phyloP scores from a whole-genome alignment of 2,329 filamentous ascomycete genomes.

The Ceratocystis eucalypticola region DNA sequence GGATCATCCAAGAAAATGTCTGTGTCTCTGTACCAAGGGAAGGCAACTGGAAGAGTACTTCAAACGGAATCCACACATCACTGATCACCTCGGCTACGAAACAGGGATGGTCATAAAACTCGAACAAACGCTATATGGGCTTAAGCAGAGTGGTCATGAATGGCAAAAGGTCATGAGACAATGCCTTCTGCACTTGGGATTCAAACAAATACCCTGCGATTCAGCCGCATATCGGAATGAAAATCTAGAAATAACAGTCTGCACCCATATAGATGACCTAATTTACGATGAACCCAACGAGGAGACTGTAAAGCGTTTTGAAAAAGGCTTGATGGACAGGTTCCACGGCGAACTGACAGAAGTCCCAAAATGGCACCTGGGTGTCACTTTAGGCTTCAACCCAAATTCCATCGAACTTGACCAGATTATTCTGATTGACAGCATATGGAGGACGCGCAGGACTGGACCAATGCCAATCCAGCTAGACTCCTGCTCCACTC shows the following conservation, averaged over 20 bases:
- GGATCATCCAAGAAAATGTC: background rate
- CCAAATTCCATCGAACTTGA: background rate
- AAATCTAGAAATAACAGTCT: background rate
- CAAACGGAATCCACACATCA: background rate
- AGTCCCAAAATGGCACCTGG: background rate
- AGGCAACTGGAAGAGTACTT: background rate
- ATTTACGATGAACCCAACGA: background rate
- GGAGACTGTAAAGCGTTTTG: background rate
- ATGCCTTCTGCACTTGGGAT: too few species aligned
- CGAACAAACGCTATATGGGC: background rate
- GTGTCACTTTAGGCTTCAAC: background rate
- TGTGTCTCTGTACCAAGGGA: background rate
- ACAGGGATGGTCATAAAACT: background rate
- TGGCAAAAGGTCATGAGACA: too few species aligned
- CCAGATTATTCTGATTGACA: background rate
- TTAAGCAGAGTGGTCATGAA: too few species aligned
- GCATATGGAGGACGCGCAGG: background rate
- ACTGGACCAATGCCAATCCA: background rate
- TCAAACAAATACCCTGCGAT: too few species aligned
- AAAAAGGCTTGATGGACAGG: background rate
- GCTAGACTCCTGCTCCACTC: background rate
- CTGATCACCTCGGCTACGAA: background rate
- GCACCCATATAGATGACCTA: background rate
- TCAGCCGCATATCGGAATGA: background rate
- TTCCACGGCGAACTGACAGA: background rate